Percentiles rank a stretch among this genome's conserved stretches.
phyloP scores from a whole-genome alignment of 2,329 filamentous ascomycete species.

The Fusarium continuum region DNA sequence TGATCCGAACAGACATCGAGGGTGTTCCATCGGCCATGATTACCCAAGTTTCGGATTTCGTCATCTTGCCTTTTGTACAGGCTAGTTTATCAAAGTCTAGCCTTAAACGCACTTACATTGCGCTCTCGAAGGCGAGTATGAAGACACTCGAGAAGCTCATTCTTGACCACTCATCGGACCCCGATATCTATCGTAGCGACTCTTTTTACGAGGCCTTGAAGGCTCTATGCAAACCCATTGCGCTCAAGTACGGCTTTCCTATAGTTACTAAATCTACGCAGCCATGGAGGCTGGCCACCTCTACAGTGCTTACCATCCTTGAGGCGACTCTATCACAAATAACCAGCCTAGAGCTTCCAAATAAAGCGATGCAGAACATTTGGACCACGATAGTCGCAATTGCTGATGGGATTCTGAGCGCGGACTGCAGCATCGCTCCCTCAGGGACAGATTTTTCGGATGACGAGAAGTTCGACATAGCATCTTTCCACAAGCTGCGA shows the following conservation, averaged over 20 bases:
- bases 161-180: constrained; percentile 65
- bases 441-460: constrained; percentile 60
- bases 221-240: constrained; percentile 74
- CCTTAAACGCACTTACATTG: constrained; percentile 81
- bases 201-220: constrained; percentile 72
- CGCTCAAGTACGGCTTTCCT: constrained; percentile 82
- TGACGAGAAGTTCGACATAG: constrained; percentile 85
- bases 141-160: constrained; percentile 70
- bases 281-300: constrained; percentile 84
- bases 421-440: constrained; percentile 63
- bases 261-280: constrained; percentile 74
- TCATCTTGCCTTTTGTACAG: constrained; percentile 71
- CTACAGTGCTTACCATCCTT: constrained; percentile 73
- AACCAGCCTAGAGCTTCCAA: constrained; percentile 57
- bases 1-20: constrained; percentile 71
- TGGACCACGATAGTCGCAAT: constrained; percentile 76
- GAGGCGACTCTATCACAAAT: constrained; percentile 71
- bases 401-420: constrained; percentile 73
- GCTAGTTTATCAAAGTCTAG: constrained; percentile 47
- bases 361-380: constrained; percentile 62
- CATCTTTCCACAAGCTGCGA: constrained; percentile 74
- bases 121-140: constrained; percentile 86
- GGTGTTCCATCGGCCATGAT: constrained; percentile 76
- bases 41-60: constrained; percentile 74
- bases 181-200: constrained; percentile 75